Evolutionary conservation across 495 filamentous ascomycete species (phyloP).

Genomic region (Hypomontagnella monticulosa): DNA sequence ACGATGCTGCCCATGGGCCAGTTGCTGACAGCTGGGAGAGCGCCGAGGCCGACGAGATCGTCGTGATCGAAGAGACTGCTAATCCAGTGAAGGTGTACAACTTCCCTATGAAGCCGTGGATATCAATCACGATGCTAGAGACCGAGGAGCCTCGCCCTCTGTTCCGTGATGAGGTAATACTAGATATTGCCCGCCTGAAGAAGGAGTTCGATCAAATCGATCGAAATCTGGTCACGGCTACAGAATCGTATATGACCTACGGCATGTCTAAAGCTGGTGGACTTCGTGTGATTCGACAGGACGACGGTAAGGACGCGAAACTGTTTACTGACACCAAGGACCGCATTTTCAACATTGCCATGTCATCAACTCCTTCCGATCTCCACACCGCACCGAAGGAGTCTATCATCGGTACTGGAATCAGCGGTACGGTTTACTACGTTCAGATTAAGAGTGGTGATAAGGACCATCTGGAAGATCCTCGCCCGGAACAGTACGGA

Average conservation of each 20-base stretch:
- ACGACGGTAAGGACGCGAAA: conserved; percentile 87
- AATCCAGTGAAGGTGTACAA: conserved; percentile 83
- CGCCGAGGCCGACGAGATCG: conserved; percentile 74
- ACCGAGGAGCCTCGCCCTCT: conserved; percentile 58
- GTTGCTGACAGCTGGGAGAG: conserved; percentile 83
- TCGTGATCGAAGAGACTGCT: conserved; percentile 71
- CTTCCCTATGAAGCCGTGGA: conserved; percentile 95
- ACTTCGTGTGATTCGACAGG: conserved; percentile 90
- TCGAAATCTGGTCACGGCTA: conserved; percentile 87
- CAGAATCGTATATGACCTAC: conserved; percentile 92
- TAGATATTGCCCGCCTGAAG: conserved; percentile 91
- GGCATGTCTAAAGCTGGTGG: conserved; percentile 91
- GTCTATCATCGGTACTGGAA: conserved; percentile 86
- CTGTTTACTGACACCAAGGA: conserved; percentile 88
- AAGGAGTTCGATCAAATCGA: conserved; percentile 98
- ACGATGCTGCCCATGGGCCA: conserved; percentile 64
- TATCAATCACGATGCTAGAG: conserved; percentile 71
- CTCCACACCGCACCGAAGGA: conserved; percentile 65
- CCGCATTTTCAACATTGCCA: conserved; percentile 91
- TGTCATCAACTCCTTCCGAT: conserved; percentile 68
- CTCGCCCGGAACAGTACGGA: conserved; percentile 76
- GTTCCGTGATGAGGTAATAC: conserved; percentile 75
- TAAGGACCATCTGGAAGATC: conserved; percentile 77
- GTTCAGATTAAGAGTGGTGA: conserved; percentile 74
- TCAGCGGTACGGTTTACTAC: conserved; percentile 96